Conservation (phyloP, 1,139 yeast species). For the Magnusiomyces sp. region DNA sequence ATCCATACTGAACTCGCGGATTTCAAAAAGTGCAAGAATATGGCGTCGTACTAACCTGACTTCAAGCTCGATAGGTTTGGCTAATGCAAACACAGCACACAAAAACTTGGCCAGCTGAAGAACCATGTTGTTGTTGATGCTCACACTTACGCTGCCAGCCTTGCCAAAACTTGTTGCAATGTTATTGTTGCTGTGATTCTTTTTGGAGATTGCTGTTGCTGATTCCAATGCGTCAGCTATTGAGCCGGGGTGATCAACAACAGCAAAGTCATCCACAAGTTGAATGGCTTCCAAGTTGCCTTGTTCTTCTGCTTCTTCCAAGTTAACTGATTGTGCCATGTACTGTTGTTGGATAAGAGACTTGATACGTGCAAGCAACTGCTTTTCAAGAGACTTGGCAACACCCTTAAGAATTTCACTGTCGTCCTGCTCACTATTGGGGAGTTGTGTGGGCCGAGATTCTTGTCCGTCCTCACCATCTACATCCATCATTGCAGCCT, state of each 20-base stretch:
- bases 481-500: conserved; percentile 26
- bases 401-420: conserved; percentile 22
- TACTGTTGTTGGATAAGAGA: conserved; percentile 39
- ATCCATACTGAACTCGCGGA: conserved; percentile 74
- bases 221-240: background rate
- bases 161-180: background rate
- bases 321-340: background rate
- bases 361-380: conserved; percentile 57
- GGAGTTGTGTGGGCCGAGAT: conserved; percentile 14
- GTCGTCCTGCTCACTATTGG: conserved; percentile 9
- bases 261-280: background rate
- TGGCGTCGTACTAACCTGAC: conserved; percentile 69
- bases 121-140: conserved; percentile 46
- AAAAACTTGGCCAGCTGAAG: conserved; percentile 70
- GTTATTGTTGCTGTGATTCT: conserved; percentile 36
- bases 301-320: conserved; percentile 2
- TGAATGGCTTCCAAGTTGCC: background rate
- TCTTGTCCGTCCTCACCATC: conserved; percentile 26
- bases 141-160: conserved; percentile 21
- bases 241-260: conserved; percentile 1
- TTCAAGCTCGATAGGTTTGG: conserved; percentile 58
- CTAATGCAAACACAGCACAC: conserved; percentile 64
- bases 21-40: conserved; percentile 60
- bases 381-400: conserved; percentile 47
- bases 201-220: conserved; percentile 17